phyloP scores from a whole-genome alignment of 805 yeast species.

The Sporopachydermia lactativora region DNA sequence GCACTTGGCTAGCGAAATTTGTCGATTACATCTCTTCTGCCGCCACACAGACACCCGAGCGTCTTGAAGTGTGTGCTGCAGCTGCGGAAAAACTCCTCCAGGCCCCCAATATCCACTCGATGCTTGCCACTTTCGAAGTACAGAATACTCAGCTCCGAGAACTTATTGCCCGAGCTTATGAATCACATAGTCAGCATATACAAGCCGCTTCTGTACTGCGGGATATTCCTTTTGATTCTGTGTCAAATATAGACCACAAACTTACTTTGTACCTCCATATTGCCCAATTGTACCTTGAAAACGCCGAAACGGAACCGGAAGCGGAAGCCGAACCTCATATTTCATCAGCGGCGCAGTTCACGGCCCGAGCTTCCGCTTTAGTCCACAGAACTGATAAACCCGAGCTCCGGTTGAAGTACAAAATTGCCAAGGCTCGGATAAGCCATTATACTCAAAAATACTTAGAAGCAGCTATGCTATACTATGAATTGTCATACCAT shows the following conservation, averaged over 20 bases:
- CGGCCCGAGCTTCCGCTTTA: neutral
- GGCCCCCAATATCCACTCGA: neutral
- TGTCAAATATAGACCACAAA: neutral
- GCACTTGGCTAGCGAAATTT: neutral
- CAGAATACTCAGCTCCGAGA: neutral
- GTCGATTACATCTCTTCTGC: neutral
- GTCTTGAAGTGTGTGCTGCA: neutral
- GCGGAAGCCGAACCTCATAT: neutral
- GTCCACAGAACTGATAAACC: neutral
- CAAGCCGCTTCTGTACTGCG: neutral
- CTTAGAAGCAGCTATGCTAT: conserved; percentile 1
- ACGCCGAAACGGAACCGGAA: neutral
- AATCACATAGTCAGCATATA: neutral
- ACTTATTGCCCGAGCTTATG: neutral
- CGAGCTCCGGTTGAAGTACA: neutral
- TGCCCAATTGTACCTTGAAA: neutral
- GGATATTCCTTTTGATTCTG: conserved; percentile 1
- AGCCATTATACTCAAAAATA: neutral
- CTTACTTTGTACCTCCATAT: neutral
- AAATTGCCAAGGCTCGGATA: neutral
- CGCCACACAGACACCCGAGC: neutral
- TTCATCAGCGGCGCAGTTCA: neutral
- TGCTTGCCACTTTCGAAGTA: neutral
- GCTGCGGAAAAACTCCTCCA: neutral
- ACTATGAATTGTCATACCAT: neutral